These are phyloP conservation scores for Dissoconium aciculare DNA, from an alignment of 2,329 filamentous ascomycete species.

Conservation along the genomic window DNA sequence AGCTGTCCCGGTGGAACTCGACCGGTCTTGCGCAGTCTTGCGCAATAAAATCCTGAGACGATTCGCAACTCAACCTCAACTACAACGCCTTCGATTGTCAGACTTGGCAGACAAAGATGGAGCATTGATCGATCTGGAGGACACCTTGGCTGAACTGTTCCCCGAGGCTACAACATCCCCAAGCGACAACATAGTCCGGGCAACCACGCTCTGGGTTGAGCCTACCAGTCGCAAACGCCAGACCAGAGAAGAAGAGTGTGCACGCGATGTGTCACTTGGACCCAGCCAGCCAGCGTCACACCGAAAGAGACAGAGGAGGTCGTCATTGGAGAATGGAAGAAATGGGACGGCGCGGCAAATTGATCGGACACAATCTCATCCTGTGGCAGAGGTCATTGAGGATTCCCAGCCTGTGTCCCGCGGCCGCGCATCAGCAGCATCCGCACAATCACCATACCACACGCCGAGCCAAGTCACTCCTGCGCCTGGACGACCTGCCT, in stretches of 20 bases:
- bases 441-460: not conserved
- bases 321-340: not conserved
- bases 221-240: not conserved
- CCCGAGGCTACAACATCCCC: not conserved
- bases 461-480: not conserved
- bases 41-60: too few species aligned
- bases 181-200: not conserved
- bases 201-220: not conserved
- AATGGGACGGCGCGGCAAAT: not conserved
- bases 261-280: not conserved
- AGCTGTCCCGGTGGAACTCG: too few species aligned
- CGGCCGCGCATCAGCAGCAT: too few species aligned
- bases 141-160: not conserved
- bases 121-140: not conserved
- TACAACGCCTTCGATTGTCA: too few species aligned
- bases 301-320: too few species aligned
- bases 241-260: too few species aligned
- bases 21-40: too few species aligned
- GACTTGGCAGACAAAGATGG: not conserved
- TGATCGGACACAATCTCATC: not conserved
- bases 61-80: too few species aligned
- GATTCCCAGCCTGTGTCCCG: not conserved
- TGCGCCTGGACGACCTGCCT: not conserved
- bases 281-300: too few species aligned
- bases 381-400: not conserved